Evolutionary conservation across 1,139 yeast species (phyloP).

Genomic region (Blastobotrys ciferrii): DNA sequence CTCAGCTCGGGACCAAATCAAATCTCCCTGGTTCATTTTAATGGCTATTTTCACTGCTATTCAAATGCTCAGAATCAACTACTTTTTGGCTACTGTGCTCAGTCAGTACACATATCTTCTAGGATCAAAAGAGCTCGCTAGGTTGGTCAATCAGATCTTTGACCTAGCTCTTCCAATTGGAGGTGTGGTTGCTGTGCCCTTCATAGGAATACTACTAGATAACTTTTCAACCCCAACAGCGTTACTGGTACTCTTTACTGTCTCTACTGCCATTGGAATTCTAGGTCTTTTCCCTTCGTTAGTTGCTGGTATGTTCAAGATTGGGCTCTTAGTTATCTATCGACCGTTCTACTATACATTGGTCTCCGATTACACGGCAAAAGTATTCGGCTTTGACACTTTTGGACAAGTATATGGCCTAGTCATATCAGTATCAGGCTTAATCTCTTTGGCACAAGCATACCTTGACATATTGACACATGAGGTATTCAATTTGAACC

Average conservation of each 20-base stretch:
- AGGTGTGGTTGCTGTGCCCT: slow-evolving; percentile 82
- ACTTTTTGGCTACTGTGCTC: slow-evolving; percentile 83
- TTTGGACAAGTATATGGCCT: slow-evolving; percentile 93
- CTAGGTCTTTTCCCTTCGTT: slow-evolving; percentile 58
- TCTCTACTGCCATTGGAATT: slow-evolving; percentile 63
- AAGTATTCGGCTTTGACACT: slow-evolving; percentile 88
- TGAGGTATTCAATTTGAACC: slow-evolving; percentile 63
- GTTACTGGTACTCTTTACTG: slow-evolving; percentile 49
- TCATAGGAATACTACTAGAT: slow-evolving; percentile 80
- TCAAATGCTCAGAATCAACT: slow-evolving; percentile 88
- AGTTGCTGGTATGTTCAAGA: slow-evolving; percentile 54
- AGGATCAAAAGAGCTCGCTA: slow-evolving; percentile 54
- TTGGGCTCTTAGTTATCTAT: slow-evolving; percentile 69
- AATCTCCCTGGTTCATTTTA: slow-evolving; percentile 72
- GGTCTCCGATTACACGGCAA: slow-evolving; percentile 85
- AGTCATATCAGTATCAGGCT: slow-evolving; percentile 75
- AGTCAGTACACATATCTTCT: slow-evolving; percentile 74
- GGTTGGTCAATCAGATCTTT: slow-evolving; percentile 65
- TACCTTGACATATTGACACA: slow-evolving; percentile 64
- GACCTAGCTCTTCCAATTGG: slow-evolving; percentile 87
- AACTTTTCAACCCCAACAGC: slow-evolving; percentile 62
- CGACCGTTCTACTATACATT: slow-evolving; percentile 93
- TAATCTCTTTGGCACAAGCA: slow-evolving; percentile 70
- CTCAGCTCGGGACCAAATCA: slow-evolving; percentile 58
- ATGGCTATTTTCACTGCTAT: slow-evolving; percentile 77